A percentile compares a stretch with the other conserved stretches of the same genome.
phyloP scores from a whole-genome alignment of 2,329 filamentous ascomycete species.

The Cercospora zeina region DNA sequence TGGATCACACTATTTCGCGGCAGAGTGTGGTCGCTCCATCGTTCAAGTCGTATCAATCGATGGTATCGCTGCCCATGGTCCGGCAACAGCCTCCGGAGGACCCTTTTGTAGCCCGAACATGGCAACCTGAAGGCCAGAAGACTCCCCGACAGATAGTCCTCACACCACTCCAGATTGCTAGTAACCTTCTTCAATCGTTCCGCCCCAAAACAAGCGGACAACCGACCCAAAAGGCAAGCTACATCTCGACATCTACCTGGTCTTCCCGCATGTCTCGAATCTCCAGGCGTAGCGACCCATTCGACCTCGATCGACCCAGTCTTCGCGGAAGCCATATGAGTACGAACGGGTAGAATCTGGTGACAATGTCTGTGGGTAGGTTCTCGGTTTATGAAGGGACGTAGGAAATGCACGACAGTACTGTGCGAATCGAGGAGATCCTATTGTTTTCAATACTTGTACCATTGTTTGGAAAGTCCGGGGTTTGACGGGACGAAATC shows the following conservation, averaged over 20 bases:
- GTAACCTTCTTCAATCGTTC: conserved; percentile 20
- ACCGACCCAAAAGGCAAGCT: conserved; percentile 11
- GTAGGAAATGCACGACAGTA: conserved; percentile 2
- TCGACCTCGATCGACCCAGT: conserved; percentile 27
- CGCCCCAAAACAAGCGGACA: conserved; percentile 16
- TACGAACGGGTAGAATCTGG: neutral
- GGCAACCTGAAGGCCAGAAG: neutral
- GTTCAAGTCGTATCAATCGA: conserved; percentile 32
- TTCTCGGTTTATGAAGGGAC: conserved; percentile 13
- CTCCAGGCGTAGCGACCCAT: conserved; percentile 30
- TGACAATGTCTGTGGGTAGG: neutral
- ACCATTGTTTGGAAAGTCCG: neutral
- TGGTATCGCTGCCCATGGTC: conserved; percentile 28
- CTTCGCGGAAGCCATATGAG: conserved; percentile 16
- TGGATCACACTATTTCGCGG: conserved; percentile 32
- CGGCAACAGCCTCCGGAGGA: conserved; percentile 34
- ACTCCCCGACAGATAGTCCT: neutral
- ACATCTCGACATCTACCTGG: conserved; percentile 22
- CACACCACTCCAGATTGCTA: conserved; percentile 29
- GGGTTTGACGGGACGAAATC: neutral
- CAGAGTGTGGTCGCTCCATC: conserved; percentile 33
- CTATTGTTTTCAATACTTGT: neutral
- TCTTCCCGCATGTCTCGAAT: conserved; percentile 17
- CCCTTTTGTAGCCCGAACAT: conserved; percentile 25
- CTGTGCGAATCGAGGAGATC: neutral